Conservation (phyloP, 768 basidiomycete species). For the Lyophyllum semitale region DNA sequence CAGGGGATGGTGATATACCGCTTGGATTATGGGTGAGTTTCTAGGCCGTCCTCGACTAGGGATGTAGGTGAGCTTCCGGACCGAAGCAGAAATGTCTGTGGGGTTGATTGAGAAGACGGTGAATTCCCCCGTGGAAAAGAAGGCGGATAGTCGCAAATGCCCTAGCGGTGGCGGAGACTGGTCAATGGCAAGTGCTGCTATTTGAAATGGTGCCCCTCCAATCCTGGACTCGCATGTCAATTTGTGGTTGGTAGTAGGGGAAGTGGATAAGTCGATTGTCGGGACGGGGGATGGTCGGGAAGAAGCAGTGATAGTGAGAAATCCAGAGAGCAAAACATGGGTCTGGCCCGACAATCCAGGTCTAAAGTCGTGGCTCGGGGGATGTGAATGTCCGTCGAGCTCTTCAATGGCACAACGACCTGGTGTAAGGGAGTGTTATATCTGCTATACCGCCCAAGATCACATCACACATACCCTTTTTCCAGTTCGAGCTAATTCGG, state of each 20-base stretch:
- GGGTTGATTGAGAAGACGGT: slow-evolving; percentile 57
- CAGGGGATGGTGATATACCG: slow-evolving; percentile 77
- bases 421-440: slow-evolving; percentile 25
- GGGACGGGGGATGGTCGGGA: slow-evolving; percentile 37
- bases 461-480: slow-evolving; percentile 53
- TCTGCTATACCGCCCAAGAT: slow-evolving; percentile 8
- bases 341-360: slow-evolving; percentile 20
- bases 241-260: slow-evolving; percentile 33
- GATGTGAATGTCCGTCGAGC: slow-evolving; percentile 19
- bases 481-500: slow-evolving; percentile 82
- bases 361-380: slow-evolving; percentile 1
- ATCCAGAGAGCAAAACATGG: slow-evolving; percentile 61
- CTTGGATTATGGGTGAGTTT: slow-evolving; percentile 54
- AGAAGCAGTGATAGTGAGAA: slow-evolving; percentile 59
- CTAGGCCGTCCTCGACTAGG: slow-evolving; percentile 43
- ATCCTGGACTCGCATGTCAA: slow-evolving; percentile 45
- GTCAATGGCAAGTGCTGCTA: slow-evolving; percentile 73
- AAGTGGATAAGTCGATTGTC: slow-evolving; percentile 37
- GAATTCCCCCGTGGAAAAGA: slow-evolving; percentile 73
- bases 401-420: slow-evolving; percentile 64
- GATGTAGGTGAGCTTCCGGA: slow-evolving; percentile 48
- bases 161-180: slow-evolving; percentile 61
- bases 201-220: slow-evolving; percentile 31
- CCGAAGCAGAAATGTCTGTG: slow-evolving; percentile 39
- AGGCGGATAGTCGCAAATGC: slow-evolving; percentile 52